phyloP scores from a whole-genome alignment of 495 filamentous ascomycete genomes.

The Trichoderma reesei region DNA sequence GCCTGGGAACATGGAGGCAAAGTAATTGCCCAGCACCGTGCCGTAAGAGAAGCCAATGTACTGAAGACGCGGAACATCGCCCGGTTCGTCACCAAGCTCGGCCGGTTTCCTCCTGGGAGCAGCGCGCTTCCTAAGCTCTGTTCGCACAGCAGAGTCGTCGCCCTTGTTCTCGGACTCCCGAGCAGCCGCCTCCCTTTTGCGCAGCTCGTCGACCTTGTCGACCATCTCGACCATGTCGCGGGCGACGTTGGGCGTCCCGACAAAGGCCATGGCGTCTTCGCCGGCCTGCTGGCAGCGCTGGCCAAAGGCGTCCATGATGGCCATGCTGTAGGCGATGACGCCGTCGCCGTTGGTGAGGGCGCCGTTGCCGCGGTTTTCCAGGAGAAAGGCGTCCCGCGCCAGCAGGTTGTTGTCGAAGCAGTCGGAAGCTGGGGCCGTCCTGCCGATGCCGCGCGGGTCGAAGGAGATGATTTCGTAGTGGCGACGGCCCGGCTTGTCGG shows the following conservation, averaged over 20 bases:
- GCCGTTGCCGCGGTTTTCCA: slow-evolving; percentile 17
- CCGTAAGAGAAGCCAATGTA: slow-evolving; percentile 59
- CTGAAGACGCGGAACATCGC: slow-evolving; percentile 25
- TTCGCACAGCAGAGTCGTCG: neutral
- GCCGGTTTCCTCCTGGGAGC: neutral
- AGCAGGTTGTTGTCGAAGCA: slow-evolving; percentile 25
- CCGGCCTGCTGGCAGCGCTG: neutral
- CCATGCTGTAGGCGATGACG: neutral
- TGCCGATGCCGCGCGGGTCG: slow-evolving; percentile 35
- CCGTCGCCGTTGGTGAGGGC: slow-evolving; percentile 12
- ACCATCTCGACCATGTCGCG: slow-evolving; percentile 35
- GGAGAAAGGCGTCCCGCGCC: slow-evolving; percentile 9
- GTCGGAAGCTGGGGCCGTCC: slow-evolving; percentile 27
- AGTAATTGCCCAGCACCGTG: slow-evolving; percentile 45
- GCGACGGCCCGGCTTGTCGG: slow-evolving; percentile 21
- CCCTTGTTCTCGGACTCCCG: neutral
- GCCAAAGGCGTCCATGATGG: neutral
- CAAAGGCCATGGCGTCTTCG: slow-evolving; percentile 12
- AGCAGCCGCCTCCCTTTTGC: slow-evolving; percentile 3
- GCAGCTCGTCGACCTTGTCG: slow-evolving; percentile 26
- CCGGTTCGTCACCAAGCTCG: neutral
- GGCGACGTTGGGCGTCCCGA: slow-evolving; percentile 24
- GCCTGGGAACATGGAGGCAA: slow-evolving; percentile 35
- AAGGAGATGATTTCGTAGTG: slow-evolving; percentile 32
- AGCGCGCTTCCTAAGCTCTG: slow-evolving; percentile 7